Conservation (phyloP, 352 stramenopile species). For the Phytophthora sp. region DNA sequence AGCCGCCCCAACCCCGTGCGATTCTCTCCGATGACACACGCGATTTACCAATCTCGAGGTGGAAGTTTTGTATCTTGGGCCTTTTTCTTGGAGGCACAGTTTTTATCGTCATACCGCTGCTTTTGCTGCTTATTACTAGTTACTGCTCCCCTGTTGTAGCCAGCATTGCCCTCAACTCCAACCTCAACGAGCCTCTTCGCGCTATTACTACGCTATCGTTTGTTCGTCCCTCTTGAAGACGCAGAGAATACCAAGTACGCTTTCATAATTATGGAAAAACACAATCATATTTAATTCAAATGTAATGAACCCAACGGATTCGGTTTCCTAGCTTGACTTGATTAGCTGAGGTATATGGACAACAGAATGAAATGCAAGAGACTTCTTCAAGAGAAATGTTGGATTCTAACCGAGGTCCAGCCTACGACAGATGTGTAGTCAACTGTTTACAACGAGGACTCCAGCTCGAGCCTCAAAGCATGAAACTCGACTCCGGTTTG, state of each 20-base stretch:
- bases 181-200: conserved; percentile 45
- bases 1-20: conserved; percentile 10
- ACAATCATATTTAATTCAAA: too few species aligned
- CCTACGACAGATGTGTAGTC: not conserved
- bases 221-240: not conserved
- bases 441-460: not conserved
- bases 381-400: too few species aligned
- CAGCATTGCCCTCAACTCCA: conserved; percentile 46
- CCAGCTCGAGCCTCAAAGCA: too few species aligned
- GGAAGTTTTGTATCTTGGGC: conserved; percentile 11
- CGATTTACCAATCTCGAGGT: conserved; percentile 12
- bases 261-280: not conserved
- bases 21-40: conserved; percentile 23
- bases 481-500: too few species aligned
- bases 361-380: too few species aligned
- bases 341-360: too few species aligned
- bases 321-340: too few species aligned
- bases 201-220: conserved; percentile 26
- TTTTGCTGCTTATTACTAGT: conserved; percentile 28
- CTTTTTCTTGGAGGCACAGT: not conserved
- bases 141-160: conserved; percentile 31
- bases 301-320: too few species aligned
- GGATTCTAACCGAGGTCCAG: too few species aligned
- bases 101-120: conserved; percentile 17
- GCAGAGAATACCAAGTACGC: too few species aligned